Percentiles rank a stretch among this genome's conserved stretches.
These are phyloP conservation scores for Neoarthrinium moseri DNA, from an alignment of 2,329 filamentous ascomycete species.

Conservation along the genomic window DNA sequence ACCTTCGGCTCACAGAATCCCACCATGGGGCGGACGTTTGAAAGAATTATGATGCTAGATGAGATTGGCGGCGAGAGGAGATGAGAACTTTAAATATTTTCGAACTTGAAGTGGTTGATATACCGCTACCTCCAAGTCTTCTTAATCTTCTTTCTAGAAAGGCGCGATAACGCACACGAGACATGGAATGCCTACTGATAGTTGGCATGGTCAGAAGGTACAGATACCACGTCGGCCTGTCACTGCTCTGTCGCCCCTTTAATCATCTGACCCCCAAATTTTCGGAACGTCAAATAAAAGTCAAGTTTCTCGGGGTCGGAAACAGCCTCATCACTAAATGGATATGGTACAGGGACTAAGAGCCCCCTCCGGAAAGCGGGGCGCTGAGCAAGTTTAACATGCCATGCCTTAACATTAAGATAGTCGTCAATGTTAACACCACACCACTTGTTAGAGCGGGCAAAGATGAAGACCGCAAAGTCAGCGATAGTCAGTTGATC, in stretches of 20 bases:
- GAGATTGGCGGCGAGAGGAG: too few species aligned
- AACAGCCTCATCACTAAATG: not conserved
- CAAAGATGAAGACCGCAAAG: slow-evolving; percentile 11
- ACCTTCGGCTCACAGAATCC: too few species aligned
- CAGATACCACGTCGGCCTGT: not conserved
- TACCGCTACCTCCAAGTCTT: too few species aligned
- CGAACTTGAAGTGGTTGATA: too few species aligned
- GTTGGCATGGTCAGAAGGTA: slow-evolving; percentile 5
- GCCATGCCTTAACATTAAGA: slow-evolving; percentile 12
- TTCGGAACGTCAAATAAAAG: not conserved
- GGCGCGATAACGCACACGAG: too few species aligned
- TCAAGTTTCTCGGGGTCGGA: not conserved
- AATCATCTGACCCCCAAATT: not conserved
- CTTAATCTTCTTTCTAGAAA: too few species aligned
- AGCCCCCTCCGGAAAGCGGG: slow-evolving; percentile 12
- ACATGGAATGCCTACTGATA: too few species aligned
- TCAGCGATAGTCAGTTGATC: slow-evolving; percentile 14
- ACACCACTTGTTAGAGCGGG: slow-evolving; percentile 12
- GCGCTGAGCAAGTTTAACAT: slow-evolving; percentile 7
- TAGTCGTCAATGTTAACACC: slow-evolving; percentile 12
- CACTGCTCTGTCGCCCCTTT: not conserved
- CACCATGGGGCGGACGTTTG: too few species aligned
- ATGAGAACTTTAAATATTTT: too few species aligned
- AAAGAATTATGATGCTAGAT: too few species aligned
- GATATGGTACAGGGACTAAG: slow-evolving; percentile 3